Evolutionary conservation across 306 rosid genomes (phyloP).

Genomic region (Psophocarpus tetragonolobus): DNA sequence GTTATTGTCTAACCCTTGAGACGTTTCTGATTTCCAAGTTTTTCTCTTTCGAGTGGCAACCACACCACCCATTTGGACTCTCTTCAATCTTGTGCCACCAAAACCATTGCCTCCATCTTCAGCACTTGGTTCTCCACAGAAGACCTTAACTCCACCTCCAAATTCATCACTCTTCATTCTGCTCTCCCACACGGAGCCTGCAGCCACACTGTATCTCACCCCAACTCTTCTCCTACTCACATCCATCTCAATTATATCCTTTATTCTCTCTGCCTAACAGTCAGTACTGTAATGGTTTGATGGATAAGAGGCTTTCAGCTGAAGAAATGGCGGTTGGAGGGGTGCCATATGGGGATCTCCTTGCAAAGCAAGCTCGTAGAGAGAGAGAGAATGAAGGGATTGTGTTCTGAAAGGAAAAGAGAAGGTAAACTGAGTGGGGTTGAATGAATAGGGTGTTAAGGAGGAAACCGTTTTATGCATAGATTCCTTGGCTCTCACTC

Average conservation of each 20-base stretch:
- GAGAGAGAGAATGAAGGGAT: conserved; percentile 26
- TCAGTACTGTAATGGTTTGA: conserved; percentile 3
- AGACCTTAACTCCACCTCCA: conserved; percentile 32
- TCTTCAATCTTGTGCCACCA: conserved; percentile 41
- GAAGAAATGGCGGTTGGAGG: conserved; percentile 64
- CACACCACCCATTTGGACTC: conserved; percentile 33
- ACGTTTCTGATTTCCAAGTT: conserved; percentile 61
- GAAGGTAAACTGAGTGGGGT: conserved; percentile 32
- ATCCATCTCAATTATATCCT: conserved; percentile 44
- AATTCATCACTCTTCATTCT: conserved; percentile 75
- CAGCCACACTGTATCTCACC: conserved; percentile 48
- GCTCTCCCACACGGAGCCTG: conserved; percentile 92
- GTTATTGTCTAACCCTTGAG: conserved; percentile 48
- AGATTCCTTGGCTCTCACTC: not conserved
- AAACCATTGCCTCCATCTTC: conserved; percentile 27
- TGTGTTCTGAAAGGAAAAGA: conserved; percentile 20
- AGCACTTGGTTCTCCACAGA: conserved; percentile 32
- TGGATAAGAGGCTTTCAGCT: conserved; percentile 44
- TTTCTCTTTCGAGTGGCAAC: conserved; percentile 60
- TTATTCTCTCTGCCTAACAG: not conserved
- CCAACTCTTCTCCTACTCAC: conserved; percentile 48
- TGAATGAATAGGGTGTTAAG: conserved; percentile 42
- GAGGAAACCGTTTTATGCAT: not conserved
- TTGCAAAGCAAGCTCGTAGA: conserved; percentile 28
- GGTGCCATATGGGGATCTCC: conserved; percentile 26